Conservation (phyloP, 1,284 basidiomycete species). For the Bondarzewia mesenterica region DNA sequence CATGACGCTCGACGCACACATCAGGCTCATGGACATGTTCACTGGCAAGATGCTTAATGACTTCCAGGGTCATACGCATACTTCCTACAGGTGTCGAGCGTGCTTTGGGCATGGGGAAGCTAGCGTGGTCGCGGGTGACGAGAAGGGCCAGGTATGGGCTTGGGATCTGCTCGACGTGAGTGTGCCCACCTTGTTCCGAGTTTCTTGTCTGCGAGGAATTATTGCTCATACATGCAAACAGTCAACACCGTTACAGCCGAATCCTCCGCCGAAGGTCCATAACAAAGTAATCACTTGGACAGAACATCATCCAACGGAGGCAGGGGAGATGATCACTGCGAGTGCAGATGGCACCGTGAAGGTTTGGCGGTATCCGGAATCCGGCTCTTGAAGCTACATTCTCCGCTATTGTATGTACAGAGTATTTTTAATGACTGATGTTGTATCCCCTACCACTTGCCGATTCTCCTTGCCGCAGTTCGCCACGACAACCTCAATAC, state of each 20-base stretch:
- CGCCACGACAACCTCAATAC: too few species aligned
- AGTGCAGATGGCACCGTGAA: constrained; percentile 84
- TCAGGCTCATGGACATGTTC: constrained; percentile 79
- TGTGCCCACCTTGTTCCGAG: constrained; percentile 15
- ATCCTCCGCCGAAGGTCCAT: constrained; percentile 69
- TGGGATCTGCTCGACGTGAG: constrained; percentile 91
- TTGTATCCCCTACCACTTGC: too few species aligned
- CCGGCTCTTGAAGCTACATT: constrained; percentile 7
- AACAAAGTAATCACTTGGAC: constrained; percentile 86
- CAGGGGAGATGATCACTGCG: constrained; percentile 78
- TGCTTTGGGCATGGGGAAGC: constrained; percentile 82
- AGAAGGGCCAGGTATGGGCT: constrained; percentile 79
- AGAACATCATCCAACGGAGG: constrained; percentile 78
- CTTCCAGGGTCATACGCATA: constrained; percentile 72
- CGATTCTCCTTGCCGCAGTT: too few species aligned
- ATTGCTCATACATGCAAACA: constrained; percentile 21
- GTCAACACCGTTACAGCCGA: constrained; percentile 59
- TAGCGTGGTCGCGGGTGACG: constrained; percentile 81
- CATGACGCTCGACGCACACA: constrained; percentile 75
- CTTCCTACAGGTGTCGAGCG: constrained; percentile 74
- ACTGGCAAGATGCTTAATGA: constrained; percentile 84
- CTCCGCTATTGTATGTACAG: not conserved
- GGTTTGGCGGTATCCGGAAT: constrained; percentile 54
- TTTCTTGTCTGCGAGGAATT: not conserved
- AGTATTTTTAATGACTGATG: too few species aligned